Conservation (phyloP, 371 early-diverging fungal genomes). For the Syncephalastrum racemosum region DNA sequence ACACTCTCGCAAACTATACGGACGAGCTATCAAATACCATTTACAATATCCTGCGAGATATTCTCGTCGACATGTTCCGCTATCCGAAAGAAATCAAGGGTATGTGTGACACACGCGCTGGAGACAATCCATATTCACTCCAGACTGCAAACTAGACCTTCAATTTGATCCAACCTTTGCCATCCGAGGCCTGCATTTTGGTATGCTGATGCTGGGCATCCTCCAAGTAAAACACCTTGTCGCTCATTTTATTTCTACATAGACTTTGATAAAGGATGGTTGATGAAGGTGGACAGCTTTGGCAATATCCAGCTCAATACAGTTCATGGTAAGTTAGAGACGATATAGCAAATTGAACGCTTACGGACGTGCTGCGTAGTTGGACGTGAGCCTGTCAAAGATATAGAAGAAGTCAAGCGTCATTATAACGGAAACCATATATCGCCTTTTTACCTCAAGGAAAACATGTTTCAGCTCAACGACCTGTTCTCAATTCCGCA, state of each 20-base stretch:
- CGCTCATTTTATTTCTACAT: background rate
- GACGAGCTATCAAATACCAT: constrained; percentile 55
- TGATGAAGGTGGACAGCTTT: constrained; percentile 68
- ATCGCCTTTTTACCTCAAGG: constrained; percentile 50
- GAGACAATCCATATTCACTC: background rate
- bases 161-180: constrained; percentile 63
- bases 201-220: constrained; percentile 28
- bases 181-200: constrained; percentile 64
- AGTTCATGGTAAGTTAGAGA: constrained; percentile 42
- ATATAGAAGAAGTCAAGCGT: constrained; percentile 48
- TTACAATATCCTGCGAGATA: constrained; percentile 56
- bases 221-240: no score
- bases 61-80: constrained; percentile 51
- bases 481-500: constrained; percentile 67
- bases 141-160: constrained; percentile 20
- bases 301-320: constrained; percentile 67
- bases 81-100: constrained; percentile 55
- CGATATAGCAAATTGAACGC: background rate
- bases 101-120: constrained; percentile 3
- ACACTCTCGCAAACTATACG: constrained; percentile 65
- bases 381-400: constrained; percentile 53
- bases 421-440: constrained; percentile 62
- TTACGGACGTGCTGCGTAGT: constrained; percentile 13
- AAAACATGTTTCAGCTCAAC: constrained; percentile 61
- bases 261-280: constrained; percentile 63